A percentile compares a stretch with the other conserved stretches of the same genome.
phyloP scores from a whole-genome alignment of 75 land plant species.

The Cryptomeria japonica region DNA sequence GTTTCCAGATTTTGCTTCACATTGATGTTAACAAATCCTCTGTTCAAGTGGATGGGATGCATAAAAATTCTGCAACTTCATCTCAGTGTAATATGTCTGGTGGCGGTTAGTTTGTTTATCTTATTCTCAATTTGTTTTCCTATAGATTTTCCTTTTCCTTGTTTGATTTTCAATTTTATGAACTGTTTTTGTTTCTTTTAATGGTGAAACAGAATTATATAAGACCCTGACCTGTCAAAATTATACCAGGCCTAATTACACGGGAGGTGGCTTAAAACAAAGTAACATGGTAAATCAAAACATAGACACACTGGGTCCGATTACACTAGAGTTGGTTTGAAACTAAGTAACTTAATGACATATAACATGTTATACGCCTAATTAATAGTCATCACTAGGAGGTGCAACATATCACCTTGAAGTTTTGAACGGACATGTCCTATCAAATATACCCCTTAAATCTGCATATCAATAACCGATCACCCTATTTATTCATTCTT shows the following conservation, averaged over 20 bases:
- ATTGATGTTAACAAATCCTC: background rate
- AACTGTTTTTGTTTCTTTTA: background rate
- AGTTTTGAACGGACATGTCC: too few species aligned
- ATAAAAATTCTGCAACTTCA: background rate
- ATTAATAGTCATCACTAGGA: too few species aligned
- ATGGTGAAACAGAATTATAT: background rate
- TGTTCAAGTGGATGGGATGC: background rate
- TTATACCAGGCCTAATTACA: background rate
- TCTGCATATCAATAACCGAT: too few species aligned
- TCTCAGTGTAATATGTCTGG: background rate
- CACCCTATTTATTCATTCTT: too few species aligned
- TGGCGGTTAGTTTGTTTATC: background rate
- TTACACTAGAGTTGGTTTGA: background rate
- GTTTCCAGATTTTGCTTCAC: conserved; percentile 5
- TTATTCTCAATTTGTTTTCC: background rate
- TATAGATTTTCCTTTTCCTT: background rate
- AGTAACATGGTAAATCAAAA: background rate
- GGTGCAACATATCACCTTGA: too few species aligned
- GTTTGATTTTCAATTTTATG: background rate
- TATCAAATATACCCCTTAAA: too few species aligned
- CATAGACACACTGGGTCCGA: background rate
- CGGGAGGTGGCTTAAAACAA: background rate
- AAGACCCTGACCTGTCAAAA: background rate
- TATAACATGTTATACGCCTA: background rate
- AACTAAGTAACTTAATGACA: background rate